Conservation (phyloP, 2,329 filamentous ascomycete species). For the Arthroderma sp. region DNA sequence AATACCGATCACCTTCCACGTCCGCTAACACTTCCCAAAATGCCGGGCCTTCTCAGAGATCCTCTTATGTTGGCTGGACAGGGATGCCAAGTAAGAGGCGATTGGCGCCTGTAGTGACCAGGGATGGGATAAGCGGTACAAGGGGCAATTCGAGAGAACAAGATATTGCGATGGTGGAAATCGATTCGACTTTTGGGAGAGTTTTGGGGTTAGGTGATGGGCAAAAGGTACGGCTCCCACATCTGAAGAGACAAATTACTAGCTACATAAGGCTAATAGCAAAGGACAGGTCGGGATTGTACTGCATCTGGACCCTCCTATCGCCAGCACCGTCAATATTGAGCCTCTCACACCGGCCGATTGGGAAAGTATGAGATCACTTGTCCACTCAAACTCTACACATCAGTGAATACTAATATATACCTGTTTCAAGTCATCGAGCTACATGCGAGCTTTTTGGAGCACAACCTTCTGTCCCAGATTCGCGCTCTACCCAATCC, state of each 20-base stretch:
- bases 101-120: conserved; percentile 56
- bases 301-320: conserved; percentile 78
- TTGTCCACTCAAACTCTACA: background rate
- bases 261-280: conserved; percentile 13
- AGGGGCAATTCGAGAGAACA: conserved; percentile 54
- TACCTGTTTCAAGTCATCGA: conserved; percentile 55
- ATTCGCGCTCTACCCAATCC: conserved; percentile 90
- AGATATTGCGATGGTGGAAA: conserved; percentile 64
- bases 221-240: conserved; percentile 50
- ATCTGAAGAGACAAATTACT: background rate
- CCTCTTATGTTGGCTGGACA: conserved; percentile 87
- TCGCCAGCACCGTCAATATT: conserved; percentile 90
- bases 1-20: conserved; percentile 50
- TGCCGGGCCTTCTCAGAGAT: conserved; percentile 44
- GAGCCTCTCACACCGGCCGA: conserved; percentile 90
- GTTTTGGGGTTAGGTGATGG: conserved; percentile 67
- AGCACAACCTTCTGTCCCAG: conserved; percentile 84
- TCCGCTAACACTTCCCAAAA: conserved; percentile 33
- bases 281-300: conserved; percentile 40
- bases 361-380: conserved; percentile 60
- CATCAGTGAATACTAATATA: conserved; percentile 6
- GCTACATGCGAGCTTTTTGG: conserved; percentile 86
- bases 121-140: conserved; percentile 54
- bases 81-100: conserved; percentile 91
- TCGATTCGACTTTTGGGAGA: conserved; percentile 72